These are phyloP conservation scores for Didymella glomerata DNA, from an alignment of 2,329 filamentous ascomycete species.

Conservation along the genomic window DNA sequence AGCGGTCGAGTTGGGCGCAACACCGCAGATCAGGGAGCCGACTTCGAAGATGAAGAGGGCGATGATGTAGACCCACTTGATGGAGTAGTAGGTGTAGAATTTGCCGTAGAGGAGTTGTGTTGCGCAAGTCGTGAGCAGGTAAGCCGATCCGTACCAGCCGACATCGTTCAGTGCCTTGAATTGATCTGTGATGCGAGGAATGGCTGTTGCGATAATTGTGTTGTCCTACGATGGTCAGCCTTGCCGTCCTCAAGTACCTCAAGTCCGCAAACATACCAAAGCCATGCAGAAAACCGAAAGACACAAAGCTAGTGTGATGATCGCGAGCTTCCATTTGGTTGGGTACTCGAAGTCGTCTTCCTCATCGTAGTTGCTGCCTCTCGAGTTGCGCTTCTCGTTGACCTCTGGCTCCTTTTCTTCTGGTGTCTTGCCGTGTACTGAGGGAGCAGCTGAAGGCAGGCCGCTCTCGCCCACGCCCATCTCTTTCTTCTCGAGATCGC, in stretches of 20 bases:
- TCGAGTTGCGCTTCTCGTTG: slow-evolving; percentile 28
- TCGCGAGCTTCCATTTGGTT: slow-evolving; percentile 43
- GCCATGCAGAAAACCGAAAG: slow-evolving; percentile 52
- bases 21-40: slow-evolving; percentile 61
- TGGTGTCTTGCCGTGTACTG: slow-evolving; percentile 28
- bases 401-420: slow-evolving; percentile 21
- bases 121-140: slow-evolving; percentile 54
- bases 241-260: not conserved
- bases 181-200: slow-evolving; percentile 59
- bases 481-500: slow-evolving; percentile 41
- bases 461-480: slow-evolving; percentile 30
- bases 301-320: slow-evolving; percentile 47
- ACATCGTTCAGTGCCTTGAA: slow-evolving; percentile 58
- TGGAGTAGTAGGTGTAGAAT: slow-evolving; percentile 58
- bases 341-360: slow-evolving; percentile 49
- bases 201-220: slow-evolving; percentile 55
- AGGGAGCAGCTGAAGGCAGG: slow-evolving; percentile 33
- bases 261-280: slow-evolving; percentile 33
- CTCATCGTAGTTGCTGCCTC: slow-evolving; percentile 31
- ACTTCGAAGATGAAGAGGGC: slow-evolving; percentile 61
- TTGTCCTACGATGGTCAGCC: slow-evolving; percentile 18
- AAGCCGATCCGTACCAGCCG: slow-evolving; percentile 57
- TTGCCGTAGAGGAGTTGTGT: slow-evolving; percentile 53
- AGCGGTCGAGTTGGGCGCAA: slow-evolving; percentile 59
- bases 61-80: slow-evolving; percentile 58